A percentile compares a stretch with the other conserved stretches of the same genome.
Evolutionary conservation across 805 yeast genomes (phyloP).

Genomic region (Wickerhamiella siamensis): DNA sequence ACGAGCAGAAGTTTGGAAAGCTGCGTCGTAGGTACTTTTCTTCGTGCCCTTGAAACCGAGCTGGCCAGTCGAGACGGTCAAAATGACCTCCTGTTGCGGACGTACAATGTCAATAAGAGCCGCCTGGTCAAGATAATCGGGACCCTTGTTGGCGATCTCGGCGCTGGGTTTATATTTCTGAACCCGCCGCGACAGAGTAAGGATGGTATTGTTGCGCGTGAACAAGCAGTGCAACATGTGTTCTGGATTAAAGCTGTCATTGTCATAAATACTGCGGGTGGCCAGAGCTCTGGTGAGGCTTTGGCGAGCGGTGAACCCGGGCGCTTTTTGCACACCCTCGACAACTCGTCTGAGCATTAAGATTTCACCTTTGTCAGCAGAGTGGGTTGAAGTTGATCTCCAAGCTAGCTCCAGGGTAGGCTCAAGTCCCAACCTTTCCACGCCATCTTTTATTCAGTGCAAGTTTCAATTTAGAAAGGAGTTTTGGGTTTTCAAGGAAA

Average conservation of each 20-base stretch:
- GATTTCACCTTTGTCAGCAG: too few species aligned
- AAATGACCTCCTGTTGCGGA: slow-evolving; percentile 59
- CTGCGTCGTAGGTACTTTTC: slow-evolving; percentile 87
- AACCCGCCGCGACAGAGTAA: slow-evolving; percentile 42
- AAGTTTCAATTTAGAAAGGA: too few species aligned
- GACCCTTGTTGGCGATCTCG: slow-evolving; percentile 27
- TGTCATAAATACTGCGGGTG: neutral
- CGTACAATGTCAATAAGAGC: slow-evolving; percentile 52
- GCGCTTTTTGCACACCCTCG: too few species aligned
- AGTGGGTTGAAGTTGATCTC: too few species aligned
- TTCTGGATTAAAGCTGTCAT: slow-evolving; percentile 28
- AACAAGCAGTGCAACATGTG: slow-evolving; percentile 66
- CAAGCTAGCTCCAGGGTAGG: too few species aligned
- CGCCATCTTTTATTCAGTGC: too few species aligned
- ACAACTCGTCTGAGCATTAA: too few species aligned
- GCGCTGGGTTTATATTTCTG: slow-evolving; percentile 32
- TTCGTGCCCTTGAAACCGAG: slow-evolving; percentile 82
- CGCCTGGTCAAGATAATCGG: slow-evolving; percentile 51
- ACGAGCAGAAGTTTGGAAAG: slow-evolving; percentile 65
- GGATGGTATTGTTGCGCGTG: slow-evolving; percentile 68
- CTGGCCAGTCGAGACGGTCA: slow-evolving; percentile 65
- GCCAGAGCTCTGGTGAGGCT: neutral
- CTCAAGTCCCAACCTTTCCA: too few species aligned
- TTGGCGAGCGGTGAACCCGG: too few species aligned
- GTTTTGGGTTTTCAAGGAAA: too few species aligned